These are phyloP conservation scores for Conringia planisiliqua DNA, from an alignment of 345 rosid genomes.

Conservation along the genomic window DNA sequence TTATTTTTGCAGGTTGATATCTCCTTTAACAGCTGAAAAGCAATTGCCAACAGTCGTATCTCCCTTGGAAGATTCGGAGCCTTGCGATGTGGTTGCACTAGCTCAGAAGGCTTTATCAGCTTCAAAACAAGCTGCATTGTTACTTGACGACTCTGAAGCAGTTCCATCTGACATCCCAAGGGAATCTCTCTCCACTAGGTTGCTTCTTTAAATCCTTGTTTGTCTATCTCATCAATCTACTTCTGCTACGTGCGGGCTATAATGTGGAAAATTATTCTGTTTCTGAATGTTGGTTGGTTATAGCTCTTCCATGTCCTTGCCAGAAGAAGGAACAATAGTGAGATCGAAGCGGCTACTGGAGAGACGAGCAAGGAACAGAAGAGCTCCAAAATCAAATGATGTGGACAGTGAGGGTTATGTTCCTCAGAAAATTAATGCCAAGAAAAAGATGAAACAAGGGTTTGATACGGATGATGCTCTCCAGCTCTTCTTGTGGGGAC, in stretches of 20 bases:
- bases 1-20: slow-evolving; percentile 40
- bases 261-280: neutral
- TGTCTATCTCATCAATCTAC: slow-evolving; percentile 9
- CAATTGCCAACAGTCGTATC: slow-evolving; percentile 26
- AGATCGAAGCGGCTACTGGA: slow-evolving; percentile 58
- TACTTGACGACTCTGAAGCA: slow-evolving; percentile 39
- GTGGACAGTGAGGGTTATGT: slow-evolving; percentile 34
- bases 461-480: slow-evolving; percentile 64
- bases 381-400: slow-evolving; percentile 39
- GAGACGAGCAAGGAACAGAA: slow-evolving; percentile 60
- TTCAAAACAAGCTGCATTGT: slow-evolving; percentile 60
- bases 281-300: slow-evolving; percentile 29
- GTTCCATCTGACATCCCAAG: slow-evolving; percentile 27
- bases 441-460: slow-evolving; percentile 44
- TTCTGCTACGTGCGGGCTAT: neutral
- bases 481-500: slow-evolving; percentile 70
- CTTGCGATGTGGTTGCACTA: slow-evolving; percentile 42
- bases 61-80: slow-evolving; percentile 33
- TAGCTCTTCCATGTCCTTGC: slow-evolving; percentile 38
- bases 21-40: slow-evolving; percentile 36
- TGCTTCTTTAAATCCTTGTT: slow-evolving; percentile 18
- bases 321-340: slow-evolving; percentile 41
- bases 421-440: slow-evolving; percentile 37
- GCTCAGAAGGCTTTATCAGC: slow-evolving; percentile 78
- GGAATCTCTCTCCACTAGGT: slow-evolving; percentile 54